These are phyloP conservation scores for Hemerocallis citrina DNA, from an alignment of 106 monocot species.

Conservation along the genomic window DNA sequence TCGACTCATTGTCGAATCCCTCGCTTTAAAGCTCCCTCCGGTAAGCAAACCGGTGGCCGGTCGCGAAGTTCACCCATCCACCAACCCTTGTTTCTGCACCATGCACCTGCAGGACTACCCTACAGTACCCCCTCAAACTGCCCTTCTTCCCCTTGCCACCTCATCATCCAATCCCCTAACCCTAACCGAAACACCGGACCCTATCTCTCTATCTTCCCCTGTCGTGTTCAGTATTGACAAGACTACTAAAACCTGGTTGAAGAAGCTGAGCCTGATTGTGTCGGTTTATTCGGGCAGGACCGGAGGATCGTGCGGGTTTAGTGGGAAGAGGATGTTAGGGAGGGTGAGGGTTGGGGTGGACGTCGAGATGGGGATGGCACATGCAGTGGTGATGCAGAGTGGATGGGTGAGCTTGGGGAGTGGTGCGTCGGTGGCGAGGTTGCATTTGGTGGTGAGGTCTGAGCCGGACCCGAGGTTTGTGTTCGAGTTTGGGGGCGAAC, in stretches of 20 bases:
- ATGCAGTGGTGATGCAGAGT: constrained; percentile 27
- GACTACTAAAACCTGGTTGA: not conserved
- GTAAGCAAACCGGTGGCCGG: constrained; percentile 27
- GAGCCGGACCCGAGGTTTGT: constrained; percentile 83
- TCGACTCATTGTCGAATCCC: constrained; percentile 52
- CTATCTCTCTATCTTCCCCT: constrained; percentile 11
- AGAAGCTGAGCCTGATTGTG: constrained; percentile 22
- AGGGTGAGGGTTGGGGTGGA: constrained; percentile 27
- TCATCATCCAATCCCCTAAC: not conserved
- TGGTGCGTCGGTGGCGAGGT: not conserved
- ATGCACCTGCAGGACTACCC: constrained; percentile 25
- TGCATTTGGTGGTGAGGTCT: constrained; percentile 69
- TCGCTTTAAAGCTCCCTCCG: constrained; percentile 52
- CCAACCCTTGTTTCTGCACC: constrained; percentile 57
- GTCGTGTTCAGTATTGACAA: constrained; percentile 27
- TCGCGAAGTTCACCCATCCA: constrained; percentile 42
- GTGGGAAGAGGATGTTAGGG: constrained; percentile 30
- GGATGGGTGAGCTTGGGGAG: constrained; percentile 49
- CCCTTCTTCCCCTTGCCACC: constrained; percentile 2
- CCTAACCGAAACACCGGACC: constrained; percentile 8
- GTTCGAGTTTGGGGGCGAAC: constrained; percentile 85
- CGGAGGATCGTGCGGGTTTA: constrained; percentile 38
- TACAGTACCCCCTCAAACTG: constrained; percentile 1
- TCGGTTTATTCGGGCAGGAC: constrained; percentile 31
- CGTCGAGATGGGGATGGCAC: constrained; percentile 13